Evolutionary conservation across 305 asterid genomes (phyloP).

Genomic region (Fraxinus sp.): DNA sequence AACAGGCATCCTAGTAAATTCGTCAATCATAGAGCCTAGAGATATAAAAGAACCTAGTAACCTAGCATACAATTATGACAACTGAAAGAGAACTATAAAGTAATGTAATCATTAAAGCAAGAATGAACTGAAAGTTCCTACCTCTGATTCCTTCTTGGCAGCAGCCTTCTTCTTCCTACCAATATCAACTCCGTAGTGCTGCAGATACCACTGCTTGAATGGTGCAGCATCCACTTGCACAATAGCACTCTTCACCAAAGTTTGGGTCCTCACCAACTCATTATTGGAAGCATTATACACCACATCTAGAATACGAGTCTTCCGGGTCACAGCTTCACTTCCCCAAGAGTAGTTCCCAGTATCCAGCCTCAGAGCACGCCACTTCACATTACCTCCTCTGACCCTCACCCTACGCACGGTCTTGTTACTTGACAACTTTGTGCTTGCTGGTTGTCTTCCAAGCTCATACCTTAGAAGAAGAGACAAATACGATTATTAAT

Average conservation of each 20-base stretch:
- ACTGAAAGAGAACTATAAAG: neutral
- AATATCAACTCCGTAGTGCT: constrained; percentile 21
- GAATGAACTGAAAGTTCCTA: neutral
- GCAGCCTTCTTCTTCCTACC: constrained; percentile 16
- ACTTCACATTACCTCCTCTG: constrained; percentile 38
- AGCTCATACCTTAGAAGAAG: constrained; percentile 30
- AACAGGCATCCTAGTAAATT: neutral
- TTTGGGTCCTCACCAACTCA: constrained; percentile 15
- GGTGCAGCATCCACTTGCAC: constrained; percentile 18
- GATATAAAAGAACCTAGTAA: neutral
- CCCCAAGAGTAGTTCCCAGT: constrained; percentile 40
- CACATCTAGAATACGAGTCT: constrained; percentile 28
- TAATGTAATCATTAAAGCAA: neutral
- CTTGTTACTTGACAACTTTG: constrained; percentile 31
- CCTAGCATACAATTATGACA: neutral
- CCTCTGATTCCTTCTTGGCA: constrained; percentile 13
- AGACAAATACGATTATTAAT: neutral
- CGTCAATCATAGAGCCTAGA: neutral
- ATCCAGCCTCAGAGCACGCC: constrained; percentile 40
- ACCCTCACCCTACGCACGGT: constrained; percentile 36
- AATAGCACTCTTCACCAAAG: constrained; percentile 20
- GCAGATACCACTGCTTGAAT: constrained; percentile 19
- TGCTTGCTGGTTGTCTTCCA: constrained; percentile 33
- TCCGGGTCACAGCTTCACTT: constrained; percentile 35
- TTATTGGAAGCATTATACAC: constrained; percentile 5